Base-by-base conservation (phyloP, 2,329 filamentous ascomycete species). In the Hysterium pulicare region DNA sequence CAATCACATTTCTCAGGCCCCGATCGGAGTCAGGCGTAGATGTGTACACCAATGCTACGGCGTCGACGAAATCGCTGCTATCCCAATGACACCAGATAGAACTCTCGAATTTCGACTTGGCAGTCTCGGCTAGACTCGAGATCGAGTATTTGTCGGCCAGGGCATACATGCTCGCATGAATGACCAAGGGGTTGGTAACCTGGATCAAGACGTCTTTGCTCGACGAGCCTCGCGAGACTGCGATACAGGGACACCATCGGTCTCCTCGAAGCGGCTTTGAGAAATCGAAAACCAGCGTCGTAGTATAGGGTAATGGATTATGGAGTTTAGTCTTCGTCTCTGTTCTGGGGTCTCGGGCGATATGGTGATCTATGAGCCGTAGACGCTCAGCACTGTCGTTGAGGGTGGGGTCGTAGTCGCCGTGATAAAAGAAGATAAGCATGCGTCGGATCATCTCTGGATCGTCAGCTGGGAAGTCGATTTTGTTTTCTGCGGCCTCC, bases 351-450 rank as follows among this genome's bases (percentile, higher is more conserved):
- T 28, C 24, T n/a, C n/a, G n/a, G n/a, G n/a, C n/a, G 13, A 28
- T 28, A 13, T 28, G 7, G 24, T 28, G 24, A 28, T 28, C 7
- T 7, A 28, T 7, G 13, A 13, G 24, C n/a, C n/a, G n/a, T 28
- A 13, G 24, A 8, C 8, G 8, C 13, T 28, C 24, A 13, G 13
- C 13, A 8, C 13, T 8, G 24, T 13, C 13, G 24, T n/a, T n/a
- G n/a, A n/a, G n/a, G n/a, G n/a, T 7, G 8, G 31, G 31, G 11
- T 33, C 31, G 16, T 38, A 38, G 8, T 24, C 22, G 2, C 19
- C 8, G 10, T n/a, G 10, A 19, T 41, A 41, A 6, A 41, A 20
- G n/a, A 37, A 41, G 5, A 37, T 13, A 8, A 41, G 10, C 40
- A 41, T 41, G 24, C 20, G 26, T 26, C 19, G 8, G 16, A 41